A percentile compares a stretch with the other conserved stretches of the same genome.
phyloP scores from a whole-genome alignment of 2,329 filamentous ascomycete genomes.

The Trichoderma sp. region DNA sequence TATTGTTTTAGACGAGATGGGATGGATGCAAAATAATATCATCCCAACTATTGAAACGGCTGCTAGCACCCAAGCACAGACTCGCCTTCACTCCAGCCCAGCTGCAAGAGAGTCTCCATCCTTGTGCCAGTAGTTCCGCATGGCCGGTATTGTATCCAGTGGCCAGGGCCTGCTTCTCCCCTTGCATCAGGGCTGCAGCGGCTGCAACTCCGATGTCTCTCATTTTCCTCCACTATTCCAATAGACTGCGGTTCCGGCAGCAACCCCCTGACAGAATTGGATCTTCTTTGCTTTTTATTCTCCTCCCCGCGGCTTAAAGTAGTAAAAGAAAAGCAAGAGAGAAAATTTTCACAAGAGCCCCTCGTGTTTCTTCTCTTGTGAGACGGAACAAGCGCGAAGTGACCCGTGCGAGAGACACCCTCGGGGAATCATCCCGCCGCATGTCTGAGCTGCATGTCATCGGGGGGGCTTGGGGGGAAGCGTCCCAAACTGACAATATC shows the following conservation, averaged over 20 bases:
- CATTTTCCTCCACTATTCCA: background rate
- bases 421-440: constrained; percentile 2
- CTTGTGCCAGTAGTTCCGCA: background rate
- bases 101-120: background rate
- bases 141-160: background rate
- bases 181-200: constrained; percentile 12
- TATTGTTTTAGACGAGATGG: background rate
- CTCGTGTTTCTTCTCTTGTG: background rate
- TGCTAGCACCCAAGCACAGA: background rate
- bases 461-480: background rate
- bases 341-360: background rate
- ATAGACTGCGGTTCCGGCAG: background rate
- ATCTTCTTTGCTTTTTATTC: background rate
- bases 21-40: background rate
- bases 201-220: constrained; percentile 5
- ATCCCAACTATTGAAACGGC: background rate
- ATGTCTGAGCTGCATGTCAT: constrained; percentile 18
- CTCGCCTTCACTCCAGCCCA: background rate
- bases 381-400: background rate
- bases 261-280: background rate
- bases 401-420: background rate
- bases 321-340: background rate
- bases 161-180: background rate
- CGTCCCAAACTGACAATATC: background rate
- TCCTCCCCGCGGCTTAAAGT: background rate